Base-by-base conservation (phyloP, 225 moss, liverwort and hornwort genomes). In the Marchantia paleacea region DNA sequence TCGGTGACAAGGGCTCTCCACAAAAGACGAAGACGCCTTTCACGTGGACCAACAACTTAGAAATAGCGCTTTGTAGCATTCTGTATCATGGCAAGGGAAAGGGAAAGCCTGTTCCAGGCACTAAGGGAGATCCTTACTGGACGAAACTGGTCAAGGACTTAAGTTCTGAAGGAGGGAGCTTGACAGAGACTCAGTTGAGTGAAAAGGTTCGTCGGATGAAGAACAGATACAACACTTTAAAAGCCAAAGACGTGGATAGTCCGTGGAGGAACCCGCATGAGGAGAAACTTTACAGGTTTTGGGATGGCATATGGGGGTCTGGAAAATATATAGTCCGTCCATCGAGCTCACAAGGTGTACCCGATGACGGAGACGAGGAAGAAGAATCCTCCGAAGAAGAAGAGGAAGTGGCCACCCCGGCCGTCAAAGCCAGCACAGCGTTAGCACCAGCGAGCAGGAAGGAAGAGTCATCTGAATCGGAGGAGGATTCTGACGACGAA, bases 381-480 rank as follows among this genome's bases (percentile, higher is more conserved):
- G 75, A 76, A 53, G 14, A 12, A 3, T 61, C 61, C 0, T 48
- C 48, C 9, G 75, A 76, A 22, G 75, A 75, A 30, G 75, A 76
- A 0, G 78, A 51, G 15, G 78, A 22, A 16, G 29, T 31, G 18
- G 18, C 58, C 10, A 26, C 77, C 3, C 75, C 54, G 28, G 53
- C 75, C 29, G 55, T 55, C 8, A 52, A 53, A 51, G 29, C 0
- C 5, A 52, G 3, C 51, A 78, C 1, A 65, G 26, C 3, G 64
- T 7, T 71, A 14, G 14, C 55, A 19, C 26, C 16, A 11, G 72
- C 77, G 26, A 81, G 72, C 55, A 74, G 55, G 15, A 74, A 81
- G 68, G 78, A 81, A 68, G 84, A 77, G 52, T 77, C 68, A 8
- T 78, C 78, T 26, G 84, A 80, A 25, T 71, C 62, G 7, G 75